Percentiles rank a stretch among this genome's conserved stretches.
Evolutionary conservation across 2,329 filamentous ascomycete species (phyloP).

Genomic region (Aspergillus melleus): DNA sequence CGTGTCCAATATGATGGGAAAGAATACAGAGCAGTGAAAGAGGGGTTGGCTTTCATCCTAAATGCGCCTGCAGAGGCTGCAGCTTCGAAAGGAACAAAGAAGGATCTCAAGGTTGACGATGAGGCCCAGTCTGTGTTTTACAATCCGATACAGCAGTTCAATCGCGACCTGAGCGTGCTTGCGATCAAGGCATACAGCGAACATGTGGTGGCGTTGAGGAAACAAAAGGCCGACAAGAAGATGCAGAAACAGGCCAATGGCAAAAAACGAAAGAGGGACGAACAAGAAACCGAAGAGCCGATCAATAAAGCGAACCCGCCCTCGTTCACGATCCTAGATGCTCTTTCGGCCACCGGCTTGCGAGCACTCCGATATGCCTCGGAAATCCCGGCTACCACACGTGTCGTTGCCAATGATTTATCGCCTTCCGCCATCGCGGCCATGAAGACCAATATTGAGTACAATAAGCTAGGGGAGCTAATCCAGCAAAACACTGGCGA

Average conservation of each 20-base stretch:
- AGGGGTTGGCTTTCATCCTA: slow-evolving; percentile 68
- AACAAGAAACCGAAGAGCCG: slow-evolving; percentile 25
- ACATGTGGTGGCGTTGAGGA: slow-evolving; percentile 57
- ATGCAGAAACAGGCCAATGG: slow-evolving; percentile 36
- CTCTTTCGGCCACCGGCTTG: slow-evolving; percentile 88
- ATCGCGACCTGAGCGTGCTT: slow-evolving; percentile 89
- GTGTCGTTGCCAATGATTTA: slow-evolving; percentile 86
- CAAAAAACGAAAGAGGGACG: slow-evolving; percentile 41
- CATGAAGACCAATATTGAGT: slow-evolving; percentile 79
- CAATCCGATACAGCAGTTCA: slow-evolving; percentile 99
- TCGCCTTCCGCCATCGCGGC: slow-evolving; percentile 73
- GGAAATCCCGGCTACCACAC: slow-evolving; percentile 81
- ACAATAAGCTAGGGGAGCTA: slow-evolving; percentile 73
- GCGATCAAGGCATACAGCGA: slow-evolving; percentile 88
- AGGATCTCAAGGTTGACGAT: slow-evolving; percentile 52
- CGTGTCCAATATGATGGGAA: slow-evolving; percentile 50
- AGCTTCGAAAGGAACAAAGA: slow-evolving; percentile 44
- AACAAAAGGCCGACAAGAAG: slow-evolving; percentile 48
- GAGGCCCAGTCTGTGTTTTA: slow-evolving; percentile 84
- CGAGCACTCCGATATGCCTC: slow-evolving; percentile 88
- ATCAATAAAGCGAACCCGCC: slow-evolving; percentile 26
- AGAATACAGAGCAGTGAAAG: slow-evolving; percentile 62
- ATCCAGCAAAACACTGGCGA: slow-evolving; percentile 76
- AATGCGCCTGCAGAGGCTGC: slow-evolving; percentile 54
- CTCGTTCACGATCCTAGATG: slow-evolving; percentile 84